Evolutionary conservation across 306 rosid species (phyloP), one percentile per base, ranked within the genome.

Genomic region (Malus sieversii): DNA sequence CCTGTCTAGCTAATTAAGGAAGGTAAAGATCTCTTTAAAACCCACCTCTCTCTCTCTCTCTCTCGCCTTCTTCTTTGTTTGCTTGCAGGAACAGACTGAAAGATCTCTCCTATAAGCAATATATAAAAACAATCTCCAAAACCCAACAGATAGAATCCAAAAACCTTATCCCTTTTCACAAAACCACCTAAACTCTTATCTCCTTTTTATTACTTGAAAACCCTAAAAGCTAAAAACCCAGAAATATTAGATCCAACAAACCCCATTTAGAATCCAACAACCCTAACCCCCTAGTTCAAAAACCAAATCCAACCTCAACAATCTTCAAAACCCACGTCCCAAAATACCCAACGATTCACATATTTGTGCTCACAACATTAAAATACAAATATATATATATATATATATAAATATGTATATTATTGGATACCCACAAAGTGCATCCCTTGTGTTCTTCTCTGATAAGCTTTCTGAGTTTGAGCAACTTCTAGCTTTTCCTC

Each of bases 121-220:
- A 23, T 1, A 18, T 29, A 33, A 32, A 10, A 65, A 8, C 22
- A 64, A 75, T 52, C 33, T 70, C 68, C 75, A 68, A 81, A 81
- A 70, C 79, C 78, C 72, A 78, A 72, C 25, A 72, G 42, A 81
- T 42, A 70, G 68, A 76, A 75, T 44, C 84, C 79, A 75, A 80
- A 78, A 84, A 76, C 73, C 84, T 82, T 80, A 76, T 83, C 52
- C 40, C 72, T 72, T 69, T 65, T 33, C 25, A 27, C 23, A 19
- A 75, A 75, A 45, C 76, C 70, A 58, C 19, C 62, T 10, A 58
- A 5, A 15, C 10, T 19, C 20, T 42, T 42, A 78, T 72, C 45
- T 80, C 42, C 68, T 51, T 9, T 75, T 68, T 19, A 53, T 69
- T 87, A 88, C 88, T 82, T 86, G 87, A 77, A 86, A 92, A 92